Conservation (phyloP, 2,329 filamentous ascomycete genomes). For the Fusarium sarcochroum region DNA sequence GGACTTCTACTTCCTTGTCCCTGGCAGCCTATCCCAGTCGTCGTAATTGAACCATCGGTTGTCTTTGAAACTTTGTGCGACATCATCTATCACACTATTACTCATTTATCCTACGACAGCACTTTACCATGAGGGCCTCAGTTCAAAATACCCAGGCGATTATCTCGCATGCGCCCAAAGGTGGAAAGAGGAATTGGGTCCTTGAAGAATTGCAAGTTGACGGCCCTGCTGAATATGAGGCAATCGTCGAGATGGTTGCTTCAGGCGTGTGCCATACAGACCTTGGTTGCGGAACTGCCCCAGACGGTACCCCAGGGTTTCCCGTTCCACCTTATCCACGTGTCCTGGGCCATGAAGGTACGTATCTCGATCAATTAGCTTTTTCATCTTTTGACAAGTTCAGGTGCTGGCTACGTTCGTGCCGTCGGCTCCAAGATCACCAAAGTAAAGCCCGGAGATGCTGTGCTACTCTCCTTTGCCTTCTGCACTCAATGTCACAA, state of each 20-base stretch:
- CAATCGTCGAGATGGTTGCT: neutral
- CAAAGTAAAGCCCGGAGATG: neutral
- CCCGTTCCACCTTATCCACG: neutral
- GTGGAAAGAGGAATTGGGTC: neutral
- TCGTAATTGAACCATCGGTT: too few species aligned
- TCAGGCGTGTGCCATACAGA: neutral
- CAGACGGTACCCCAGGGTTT: neutral
- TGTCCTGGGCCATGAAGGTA: neutral
- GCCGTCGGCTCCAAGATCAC: neutral
- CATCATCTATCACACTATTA: too few species aligned
- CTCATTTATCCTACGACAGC: too few species aligned
- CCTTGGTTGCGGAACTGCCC: neutral
- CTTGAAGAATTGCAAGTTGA: neutral
- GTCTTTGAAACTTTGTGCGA: too few species aligned
- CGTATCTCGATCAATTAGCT: fast-evolving
- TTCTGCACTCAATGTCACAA: neutral
- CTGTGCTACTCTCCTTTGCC: neutral
- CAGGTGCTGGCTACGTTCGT: neutral
- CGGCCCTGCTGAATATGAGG: neutral
- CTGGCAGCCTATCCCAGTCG: too few species aligned
- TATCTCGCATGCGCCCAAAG: neutral
- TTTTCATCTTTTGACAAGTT: neutral
- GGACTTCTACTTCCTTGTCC: too few species aligned
- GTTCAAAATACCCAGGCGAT: neutral
- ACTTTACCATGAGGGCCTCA: neutral